phyloP scores from a whole-genome alignment of 1,284 basidiomycete genomes.

The Paramarasmius palmivorus region DNA sequence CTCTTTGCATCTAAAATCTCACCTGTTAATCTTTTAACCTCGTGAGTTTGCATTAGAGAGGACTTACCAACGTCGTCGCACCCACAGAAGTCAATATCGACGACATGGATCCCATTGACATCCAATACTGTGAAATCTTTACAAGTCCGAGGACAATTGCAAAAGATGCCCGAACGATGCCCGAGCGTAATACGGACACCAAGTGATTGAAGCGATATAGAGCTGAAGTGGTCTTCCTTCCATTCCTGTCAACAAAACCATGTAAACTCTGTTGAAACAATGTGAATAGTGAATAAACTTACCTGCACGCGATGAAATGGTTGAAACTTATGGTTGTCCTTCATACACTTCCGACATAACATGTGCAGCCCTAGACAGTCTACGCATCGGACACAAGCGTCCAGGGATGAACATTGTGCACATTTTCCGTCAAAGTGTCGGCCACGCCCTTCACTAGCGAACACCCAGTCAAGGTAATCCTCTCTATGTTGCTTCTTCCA shows the following conservation, averaged over 20 bases:
- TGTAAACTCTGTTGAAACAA: background rate
- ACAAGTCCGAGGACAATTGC: background rate
- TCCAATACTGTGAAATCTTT: conserved; percentile 9
- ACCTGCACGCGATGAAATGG: background rate
- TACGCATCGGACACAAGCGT: background rate
- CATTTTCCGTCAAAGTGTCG: background rate
- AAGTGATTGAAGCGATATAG: background rate
- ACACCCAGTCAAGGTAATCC: background rate
- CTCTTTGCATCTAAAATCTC: background rate
- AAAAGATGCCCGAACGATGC: conserved; percentile 4
- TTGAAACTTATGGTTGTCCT: background rate
- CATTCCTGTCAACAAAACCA: conserved; percentile 1
- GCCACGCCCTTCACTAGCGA: background rate
- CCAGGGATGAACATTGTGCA: background rate
- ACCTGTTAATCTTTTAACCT: background rate
- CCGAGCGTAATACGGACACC: conserved; percentile 9
- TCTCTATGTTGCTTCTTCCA: background rate
- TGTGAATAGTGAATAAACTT: no score
- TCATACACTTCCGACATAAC: background rate
- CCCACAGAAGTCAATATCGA: conserved; percentile 10
- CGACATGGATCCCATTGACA: conserved; percentile 7
- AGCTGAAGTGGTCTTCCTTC: background rate
- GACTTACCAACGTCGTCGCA: background rate
- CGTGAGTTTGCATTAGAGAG: background rate
- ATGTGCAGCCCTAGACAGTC: background rate